Evolutionary conservation across 2,329 filamentous ascomycete genomes (phyloP).

Genomic region (Triangularia setosa): DNA sequence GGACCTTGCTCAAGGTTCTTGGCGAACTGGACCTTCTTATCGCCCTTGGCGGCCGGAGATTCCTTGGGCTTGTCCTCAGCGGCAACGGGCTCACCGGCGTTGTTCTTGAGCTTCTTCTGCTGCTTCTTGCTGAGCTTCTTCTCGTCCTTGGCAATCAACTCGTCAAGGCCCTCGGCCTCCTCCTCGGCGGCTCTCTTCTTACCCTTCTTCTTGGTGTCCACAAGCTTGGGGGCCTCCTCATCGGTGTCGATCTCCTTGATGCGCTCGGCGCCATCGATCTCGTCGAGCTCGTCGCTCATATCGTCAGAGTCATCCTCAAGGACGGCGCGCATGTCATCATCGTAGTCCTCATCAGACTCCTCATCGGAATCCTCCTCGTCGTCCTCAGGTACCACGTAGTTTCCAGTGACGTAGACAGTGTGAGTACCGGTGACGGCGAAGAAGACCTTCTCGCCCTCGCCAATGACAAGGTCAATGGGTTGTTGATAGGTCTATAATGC

Average conservation of each 20-base stretch:
- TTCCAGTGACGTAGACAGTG: conserved; percentile 88
- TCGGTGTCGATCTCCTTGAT: conserved; percentile 79
- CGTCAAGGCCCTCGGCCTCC: conserved; percentile 67
- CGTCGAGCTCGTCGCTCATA: conserved; percentile 74
- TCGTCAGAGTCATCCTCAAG: conserved; percentile 62
- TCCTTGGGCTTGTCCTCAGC: conserved; percentile 56
- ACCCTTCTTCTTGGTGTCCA: conserved; percentile 59
- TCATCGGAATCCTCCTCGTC: conserved; percentile 54
- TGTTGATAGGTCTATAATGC: conserved; percentile 80
- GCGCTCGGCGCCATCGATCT: conserved; percentile 67
- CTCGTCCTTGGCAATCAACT: conserved; percentile 78
- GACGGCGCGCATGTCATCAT: conserved; percentile 74
- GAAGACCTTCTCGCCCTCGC: conserved; percentile 83
- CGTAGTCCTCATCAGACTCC: conserved; percentile 60
- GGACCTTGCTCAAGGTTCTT: conserved; percentile 98
- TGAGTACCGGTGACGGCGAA: conserved; percentile 90
- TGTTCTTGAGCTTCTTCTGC: conserved; percentile 97
- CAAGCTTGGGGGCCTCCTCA: conserved; percentile 64
- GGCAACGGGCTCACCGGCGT: conserved; percentile 81
- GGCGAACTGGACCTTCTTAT: conserved; percentile 98
- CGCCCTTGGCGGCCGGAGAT: conserved; percentile 47
- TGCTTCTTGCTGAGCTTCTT: conserved; percentile 91
- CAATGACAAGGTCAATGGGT: conserved; percentile 86
- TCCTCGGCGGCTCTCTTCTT: conserved; percentile 89
- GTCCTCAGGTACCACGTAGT: conserved; percentile 77